Percentiles rank a stretch among this genome's conserved stretches.
Evolutionary conservation across 2,329 filamentous ascomycete genomes (phyloP).

Genomic region (Dryadomyces quercivorus): DNA sequence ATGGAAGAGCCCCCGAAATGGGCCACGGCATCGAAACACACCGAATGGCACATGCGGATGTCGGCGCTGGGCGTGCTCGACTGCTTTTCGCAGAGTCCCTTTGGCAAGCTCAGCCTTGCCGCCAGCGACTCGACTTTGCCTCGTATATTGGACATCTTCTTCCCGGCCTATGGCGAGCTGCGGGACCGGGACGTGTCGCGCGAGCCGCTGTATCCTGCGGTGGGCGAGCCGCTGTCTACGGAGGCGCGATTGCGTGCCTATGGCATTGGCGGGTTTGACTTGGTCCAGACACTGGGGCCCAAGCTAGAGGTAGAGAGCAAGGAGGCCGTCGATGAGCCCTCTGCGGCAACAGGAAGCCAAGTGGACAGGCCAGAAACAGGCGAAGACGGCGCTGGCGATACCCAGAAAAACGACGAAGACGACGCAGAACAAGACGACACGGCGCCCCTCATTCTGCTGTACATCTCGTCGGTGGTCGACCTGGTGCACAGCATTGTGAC

Average conservation of each 20-base stretch:
- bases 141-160: conserved; percentile 42
- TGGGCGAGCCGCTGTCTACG: not conserved
- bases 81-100: conserved; percentile 48
- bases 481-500: conserved; percentile 42
- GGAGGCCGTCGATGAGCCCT: not conserved
- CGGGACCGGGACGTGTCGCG: conserved; percentile 4
- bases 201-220: conserved; percentile 5
- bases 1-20: conserved; percentile 44
- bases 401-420: not conserved
- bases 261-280: conserved; percentile 10
- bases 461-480: conserved; percentile 35
- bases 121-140: conserved; percentile 58
- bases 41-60: conserved; percentile 29
- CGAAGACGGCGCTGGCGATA: not conserved
- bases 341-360: not conserved
- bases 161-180: conserved; percentile 9
- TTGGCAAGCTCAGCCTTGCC: conserved; percentile 55
- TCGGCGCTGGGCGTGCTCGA: conserved; percentile 40
- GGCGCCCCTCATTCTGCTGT: conserved; percentile 24
- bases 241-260: conserved; percentile 5
- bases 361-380: not conserved
- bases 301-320: not conserved
- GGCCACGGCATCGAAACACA: conserved; percentile 22
- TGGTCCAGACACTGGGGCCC: conserved; percentile 1
- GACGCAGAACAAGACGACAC: not conserved